Conservation (phyloP, 768 basidiomycete species). For the Termitomyces sp. region DNA sequence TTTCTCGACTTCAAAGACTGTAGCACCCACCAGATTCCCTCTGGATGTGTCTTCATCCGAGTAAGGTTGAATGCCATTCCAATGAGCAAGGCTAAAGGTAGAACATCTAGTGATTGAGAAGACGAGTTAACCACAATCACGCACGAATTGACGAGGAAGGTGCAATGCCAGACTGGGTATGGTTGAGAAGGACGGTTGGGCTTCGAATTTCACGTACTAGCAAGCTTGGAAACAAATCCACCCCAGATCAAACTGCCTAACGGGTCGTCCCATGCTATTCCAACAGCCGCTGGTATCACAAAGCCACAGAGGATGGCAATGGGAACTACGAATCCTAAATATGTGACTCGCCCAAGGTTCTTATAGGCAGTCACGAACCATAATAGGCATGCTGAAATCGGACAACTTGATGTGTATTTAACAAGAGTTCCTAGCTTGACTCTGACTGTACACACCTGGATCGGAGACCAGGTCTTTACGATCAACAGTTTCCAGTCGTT, state of each 20-base stretch:
- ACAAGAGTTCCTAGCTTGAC: background rate
- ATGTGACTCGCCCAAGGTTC: background rate
- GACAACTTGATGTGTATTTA: background rate
- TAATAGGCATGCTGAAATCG: background rate
- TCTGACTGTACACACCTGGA: constrained; percentile 41
- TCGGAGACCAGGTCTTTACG: constrained; percentile 64
- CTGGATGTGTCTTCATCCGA: constrained; percentile 76
- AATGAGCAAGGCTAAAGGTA: constrained; percentile 59
- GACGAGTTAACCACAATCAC: constrained; percentile 15
- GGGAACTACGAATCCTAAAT: background rate
- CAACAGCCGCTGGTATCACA: constrained; percentile 49
- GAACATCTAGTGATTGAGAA: background rate
- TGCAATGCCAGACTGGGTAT: constrained; percentile 60
- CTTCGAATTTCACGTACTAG: constrained; percentile 35
- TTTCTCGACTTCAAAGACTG: background rate
- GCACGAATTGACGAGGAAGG: constrained; percentile 68
- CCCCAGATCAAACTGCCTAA: constrained; percentile 70
- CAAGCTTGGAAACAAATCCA: constrained; percentile 56
- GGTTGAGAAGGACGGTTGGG: background rate
- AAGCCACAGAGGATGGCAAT: constrained; percentile 19
- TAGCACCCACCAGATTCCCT: constrained; percentile 53
- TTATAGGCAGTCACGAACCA: background rate
- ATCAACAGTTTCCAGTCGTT: constrained; percentile 57
- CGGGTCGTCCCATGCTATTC: constrained; percentile 54
- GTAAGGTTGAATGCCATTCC: constrained; percentile 77